Conservation (phyloP, 2,329 filamentous ascomycete species). For the Fusarium sp. region DNA sequence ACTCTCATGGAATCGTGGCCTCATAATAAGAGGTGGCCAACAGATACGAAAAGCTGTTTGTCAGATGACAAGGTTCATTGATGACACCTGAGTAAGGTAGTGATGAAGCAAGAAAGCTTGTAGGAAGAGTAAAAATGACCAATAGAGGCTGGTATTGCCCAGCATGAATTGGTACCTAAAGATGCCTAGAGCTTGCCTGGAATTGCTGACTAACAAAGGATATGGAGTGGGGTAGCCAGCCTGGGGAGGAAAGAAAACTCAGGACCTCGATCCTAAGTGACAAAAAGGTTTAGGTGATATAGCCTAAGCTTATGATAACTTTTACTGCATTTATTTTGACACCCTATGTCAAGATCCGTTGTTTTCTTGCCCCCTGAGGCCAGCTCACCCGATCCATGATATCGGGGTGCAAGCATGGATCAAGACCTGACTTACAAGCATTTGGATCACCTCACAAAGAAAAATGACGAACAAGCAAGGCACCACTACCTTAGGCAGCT, state of each 20-base stretch:
- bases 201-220: slow-evolving; percentile 26
- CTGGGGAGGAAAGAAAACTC: too few relatives aligned
- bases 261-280: too few relatives aligned
- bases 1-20: neutral
- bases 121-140: neutral
- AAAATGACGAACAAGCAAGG: slow-evolving; percentile 17
- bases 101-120: neutral
- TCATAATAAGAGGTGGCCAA: neutral
- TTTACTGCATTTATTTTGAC: too few relatives aligned
- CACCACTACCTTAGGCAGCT: slow-evolving; percentile 18
- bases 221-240: neutral
- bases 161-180: slow-evolving; percentile 22
- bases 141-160: slow-evolving; percentile 2
- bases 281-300: too few relatives aligned
- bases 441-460: slow-evolving; percentile 8
- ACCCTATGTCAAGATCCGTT: too few relatives aligned
- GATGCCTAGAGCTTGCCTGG: slow-evolving; percentile 7
- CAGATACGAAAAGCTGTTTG: neutral
- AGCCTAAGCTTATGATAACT: too few relatives aligned
- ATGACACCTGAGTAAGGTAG: neutral
- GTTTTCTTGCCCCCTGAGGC: too few relatives aligned
- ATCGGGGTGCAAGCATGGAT: slow-evolving; percentile 15
- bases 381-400: slow-evolving; percentile 14
- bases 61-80: neutral
- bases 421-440: neutral